Percentiles rank a stretch among this genome's conserved stretches.
Conservation (phyloP, 202 grass and related monocot genomes). For the Musa balbisiana region DNA sequence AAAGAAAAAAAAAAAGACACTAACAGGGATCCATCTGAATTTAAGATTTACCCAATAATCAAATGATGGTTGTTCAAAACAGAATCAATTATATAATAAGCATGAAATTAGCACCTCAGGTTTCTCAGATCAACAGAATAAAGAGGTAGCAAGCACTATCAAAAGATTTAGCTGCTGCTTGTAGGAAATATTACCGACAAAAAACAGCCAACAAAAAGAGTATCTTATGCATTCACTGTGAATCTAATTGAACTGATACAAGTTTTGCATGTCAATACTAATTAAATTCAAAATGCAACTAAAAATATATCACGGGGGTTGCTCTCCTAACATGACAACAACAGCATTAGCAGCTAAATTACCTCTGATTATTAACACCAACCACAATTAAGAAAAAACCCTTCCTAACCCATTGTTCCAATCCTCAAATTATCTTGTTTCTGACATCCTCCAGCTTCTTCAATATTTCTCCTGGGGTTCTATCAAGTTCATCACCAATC, state of each 20-base stretch:
- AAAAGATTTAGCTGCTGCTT: not conserved
- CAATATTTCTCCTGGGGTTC: slow-evolving; percentile 87
- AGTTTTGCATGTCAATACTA: too few species aligned
- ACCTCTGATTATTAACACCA: not conserved
- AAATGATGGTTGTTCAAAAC: too few species aligned
- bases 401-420: not conserved
- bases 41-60: too few species aligned
- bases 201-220: not conserved
- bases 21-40: too few species aligned
- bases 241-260: not conserved
- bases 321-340: too few species aligned
- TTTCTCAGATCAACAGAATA: not conserved
- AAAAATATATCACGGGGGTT: too few species aligned
- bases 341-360: too few species aligned
- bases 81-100: not conserved
- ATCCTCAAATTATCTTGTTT: slow-evolving; percentile 73
- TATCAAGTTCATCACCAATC: slow-evolving; percentile 83
- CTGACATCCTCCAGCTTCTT: slow-evolving; percentile 99
- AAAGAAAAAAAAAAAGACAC: too few species aligned
- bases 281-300: too few species aligned
- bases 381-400: not conserved
- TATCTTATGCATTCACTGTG: not conserved
- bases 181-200: not conserved
- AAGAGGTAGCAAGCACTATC: not conserved
- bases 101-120: not conserved